These are phyloP conservation scores for Friedmanniomyces simplex DNA, from an alignment of 495 filamentous ascomycete genomes.

Conservation along the genomic window DNA sequence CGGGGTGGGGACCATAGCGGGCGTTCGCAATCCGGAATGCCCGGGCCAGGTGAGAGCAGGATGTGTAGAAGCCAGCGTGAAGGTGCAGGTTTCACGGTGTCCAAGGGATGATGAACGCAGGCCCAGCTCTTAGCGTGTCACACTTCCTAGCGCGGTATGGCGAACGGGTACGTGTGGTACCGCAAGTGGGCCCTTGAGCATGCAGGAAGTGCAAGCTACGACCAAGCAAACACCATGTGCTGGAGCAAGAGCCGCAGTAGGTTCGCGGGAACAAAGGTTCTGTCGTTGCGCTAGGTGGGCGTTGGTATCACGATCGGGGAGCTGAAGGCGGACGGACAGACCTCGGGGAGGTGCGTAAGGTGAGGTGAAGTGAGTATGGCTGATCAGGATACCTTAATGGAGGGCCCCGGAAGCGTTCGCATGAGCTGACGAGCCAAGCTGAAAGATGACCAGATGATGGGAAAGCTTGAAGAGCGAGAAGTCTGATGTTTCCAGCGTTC, in stretches of 20 bases:
- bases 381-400: neutral
- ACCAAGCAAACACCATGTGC: neutral
- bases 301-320: neutral
- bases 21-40: neutral
- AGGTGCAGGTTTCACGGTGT: neutral
- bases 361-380: neutral
- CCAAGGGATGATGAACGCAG: neutral
- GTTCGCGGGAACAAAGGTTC: neutral
- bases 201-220: neutral
- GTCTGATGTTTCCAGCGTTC: too few relatives aligned
- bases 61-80: conserved; percentile 3
- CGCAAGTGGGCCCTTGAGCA: neutral
- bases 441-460: neutral
- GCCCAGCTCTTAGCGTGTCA: neutral
- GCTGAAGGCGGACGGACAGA: neutral
- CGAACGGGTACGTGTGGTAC: neutral
- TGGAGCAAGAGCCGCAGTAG: neutral
- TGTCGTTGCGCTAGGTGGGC: neutral
- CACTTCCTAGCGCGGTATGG: neutral
- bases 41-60: conserved; percentile 5
- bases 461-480: too few relatives aligned
- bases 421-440: neutral
- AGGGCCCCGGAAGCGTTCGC: neutral
- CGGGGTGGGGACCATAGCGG: conserved; percentile 8
- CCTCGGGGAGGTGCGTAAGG: neutral